These are phyloP conservation scores for Diaporthe nobilis DNA, from an alignment of 2,329 filamentous ascomycete species.

Conservation along the genomic window DNA sequence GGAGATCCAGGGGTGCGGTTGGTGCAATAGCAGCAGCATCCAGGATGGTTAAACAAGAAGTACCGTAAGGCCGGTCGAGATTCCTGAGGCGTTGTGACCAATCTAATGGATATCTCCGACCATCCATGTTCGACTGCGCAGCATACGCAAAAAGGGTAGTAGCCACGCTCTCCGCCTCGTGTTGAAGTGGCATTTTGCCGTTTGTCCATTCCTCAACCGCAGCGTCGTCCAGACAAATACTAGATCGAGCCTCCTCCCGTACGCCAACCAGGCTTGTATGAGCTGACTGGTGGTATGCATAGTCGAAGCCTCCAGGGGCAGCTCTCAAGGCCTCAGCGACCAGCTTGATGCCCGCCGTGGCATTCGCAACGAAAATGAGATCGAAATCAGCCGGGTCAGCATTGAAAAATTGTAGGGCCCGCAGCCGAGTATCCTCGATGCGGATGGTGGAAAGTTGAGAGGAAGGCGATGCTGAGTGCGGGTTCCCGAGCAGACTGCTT, in stretches of 20 bases:
- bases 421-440: slow-evolving; percentile 82
- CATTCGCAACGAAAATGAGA: slow-evolving; percentile 89
- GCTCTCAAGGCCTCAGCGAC: slow-evolving; percentile 82
- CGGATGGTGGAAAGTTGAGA: slow-evolving; percentile 82
- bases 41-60: slow-evolving; percentile 76
- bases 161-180: slow-evolving; percentile 43
- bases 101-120: slow-evolving; percentile 77
- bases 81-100: slow-evolving; percentile 72
- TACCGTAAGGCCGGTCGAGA: neutral
- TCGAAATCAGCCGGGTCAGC: slow-evolving; percentile 88
- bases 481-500: slow-evolving; percentile 86
- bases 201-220: slow-evolving; percentile 77
- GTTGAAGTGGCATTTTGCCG: slow-evolving; percentile 52
- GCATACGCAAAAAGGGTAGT: slow-evolving; percentile 81
- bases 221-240: slow-evolving; percentile 76
- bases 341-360: slow-evolving; percentile 89
- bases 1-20: slow-evolving; percentile 82
- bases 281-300: slow-evolving; percentile 85
- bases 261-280: slow-evolving; percentile 92
- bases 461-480: slow-evolving; percentile 86
- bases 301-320: slow-evolving; percentile 79
- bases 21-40: slow-evolving; percentile 88
- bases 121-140: slow-evolving; percentile 94
- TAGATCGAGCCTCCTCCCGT: slow-evolving; percentile 76
- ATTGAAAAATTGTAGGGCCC: slow-evolving; percentile 81